These are phyloP conservation scores for Withania somnifera DNA, from an alignment of 305 asterid species.

Conservation along the genomic window DNA sequence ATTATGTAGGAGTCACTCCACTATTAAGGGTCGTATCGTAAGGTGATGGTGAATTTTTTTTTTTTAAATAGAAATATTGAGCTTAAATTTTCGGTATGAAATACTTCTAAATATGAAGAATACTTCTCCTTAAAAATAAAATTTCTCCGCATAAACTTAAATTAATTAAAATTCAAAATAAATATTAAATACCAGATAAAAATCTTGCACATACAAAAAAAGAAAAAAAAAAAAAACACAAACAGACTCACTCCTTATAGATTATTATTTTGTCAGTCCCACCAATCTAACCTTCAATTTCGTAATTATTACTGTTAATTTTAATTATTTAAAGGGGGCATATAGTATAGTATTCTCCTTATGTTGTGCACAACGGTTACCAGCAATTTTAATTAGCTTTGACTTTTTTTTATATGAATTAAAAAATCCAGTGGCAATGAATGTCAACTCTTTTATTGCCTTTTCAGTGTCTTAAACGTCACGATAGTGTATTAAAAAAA, in stretches of 20 bases:
- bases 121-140: not conserved
- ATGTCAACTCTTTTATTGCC: not conserved
- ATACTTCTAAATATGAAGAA: rapidly evolving
- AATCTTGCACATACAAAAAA: no score
- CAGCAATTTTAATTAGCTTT: not conserved
- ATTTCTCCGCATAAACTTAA: not conserved
- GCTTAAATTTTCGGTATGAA: rapidly evolving
- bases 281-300: not conserved
- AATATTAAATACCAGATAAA: not conserved
- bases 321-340: not conserved
- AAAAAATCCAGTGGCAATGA: not conserved
- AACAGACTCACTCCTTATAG: not conserved
- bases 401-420: not conserved
- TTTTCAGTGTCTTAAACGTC: no score
- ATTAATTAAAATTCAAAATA: not conserved
- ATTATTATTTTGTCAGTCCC: not conserved
- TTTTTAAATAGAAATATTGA: not conserved
- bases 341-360: not conserved
- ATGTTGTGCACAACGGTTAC: not conserved
- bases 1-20: not conserved
- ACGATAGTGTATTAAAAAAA: no score
- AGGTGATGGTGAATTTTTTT: not conserved
- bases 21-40: not conserved
- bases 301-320: not conserved
- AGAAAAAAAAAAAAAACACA: not conserved